Evolutionary conservation across 768 basidiomycete genomes (phyloP).

Genomic region (Strobilomyces dryophilus): DNA sequence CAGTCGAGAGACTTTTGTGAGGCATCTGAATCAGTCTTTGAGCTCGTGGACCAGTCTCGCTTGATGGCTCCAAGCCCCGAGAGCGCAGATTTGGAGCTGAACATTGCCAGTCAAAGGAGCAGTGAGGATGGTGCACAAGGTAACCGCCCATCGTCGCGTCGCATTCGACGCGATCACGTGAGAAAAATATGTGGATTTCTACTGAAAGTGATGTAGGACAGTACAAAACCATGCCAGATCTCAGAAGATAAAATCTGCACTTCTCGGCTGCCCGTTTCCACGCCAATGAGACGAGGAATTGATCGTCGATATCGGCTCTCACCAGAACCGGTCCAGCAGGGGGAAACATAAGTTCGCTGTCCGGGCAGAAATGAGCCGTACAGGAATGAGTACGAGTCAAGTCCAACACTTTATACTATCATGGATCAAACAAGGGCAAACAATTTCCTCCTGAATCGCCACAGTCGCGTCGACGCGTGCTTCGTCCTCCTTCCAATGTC

Average conservation of each 20-base stretch:
- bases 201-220: slow-evolving; percentile 26
- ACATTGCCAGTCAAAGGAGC: slow-evolving; percentile 14
- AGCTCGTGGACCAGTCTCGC: slow-evolving; percentile 59
- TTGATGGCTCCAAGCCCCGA: slow-evolving; percentile 61
- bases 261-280: slow-evolving; percentile 47
- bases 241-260: slow-evolving; percentile 30
- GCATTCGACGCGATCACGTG: slow-evolving; percentile 22
- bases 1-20: slow-evolving; percentile 21
- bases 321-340: slow-evolving; percentile 77
- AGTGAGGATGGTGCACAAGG: not conserved
- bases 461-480: slow-evolving; percentile 12
- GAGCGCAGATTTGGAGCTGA: slow-evolving; percentile 33
- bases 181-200: not conserved
- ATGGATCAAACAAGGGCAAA: slow-evolving; percentile 30
- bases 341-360: slow-evolving; percentile 53
- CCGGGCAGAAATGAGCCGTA: slow-evolving; percentile 75
- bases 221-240: slow-evolving; percentile 33
- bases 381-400: not conserved
- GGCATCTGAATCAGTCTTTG: slow-evolving; percentile 27
- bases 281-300: slow-evolving; percentile 52
- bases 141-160: too few species aligned
- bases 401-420: slow-evolving; percentile 21
- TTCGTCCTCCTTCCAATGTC: slow-evolving; percentile 24
- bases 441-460: slow-evolving; percentile 4
- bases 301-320: slow-evolving; percentile 58